Conservation (phyloP, 345 rosid species). For the Moricandia arvensis region DNA sequence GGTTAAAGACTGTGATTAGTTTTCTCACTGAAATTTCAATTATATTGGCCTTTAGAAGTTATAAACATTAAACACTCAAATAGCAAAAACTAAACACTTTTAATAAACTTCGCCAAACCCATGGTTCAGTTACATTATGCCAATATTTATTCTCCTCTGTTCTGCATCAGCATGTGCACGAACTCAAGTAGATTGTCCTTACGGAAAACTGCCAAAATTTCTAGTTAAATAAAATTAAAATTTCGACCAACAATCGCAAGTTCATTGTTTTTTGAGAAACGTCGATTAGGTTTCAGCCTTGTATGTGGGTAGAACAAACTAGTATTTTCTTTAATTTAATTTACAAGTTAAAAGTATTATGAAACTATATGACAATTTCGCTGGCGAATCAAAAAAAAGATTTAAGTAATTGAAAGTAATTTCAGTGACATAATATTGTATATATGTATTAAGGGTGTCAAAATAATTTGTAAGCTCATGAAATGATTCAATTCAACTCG, state of each 20-base stretch:
- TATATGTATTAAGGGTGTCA: not conserved
- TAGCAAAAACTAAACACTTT: not conserved
- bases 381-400: no score
- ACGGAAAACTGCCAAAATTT: not conserved
- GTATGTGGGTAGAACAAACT: not conserved
- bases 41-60: not conserved
- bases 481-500: not conserved
- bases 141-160: not conserved
- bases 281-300: not conserved
- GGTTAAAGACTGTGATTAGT: not conserved
- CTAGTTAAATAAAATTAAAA: not conserved
- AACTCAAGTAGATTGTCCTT: not conserved
- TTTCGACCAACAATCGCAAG: not conserved
- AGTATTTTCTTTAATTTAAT: not conserved
- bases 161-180: conserved; percentile 5
- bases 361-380: no score
- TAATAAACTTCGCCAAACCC: not conserved
- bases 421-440: not conserved
- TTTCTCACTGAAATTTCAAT: not conserved
- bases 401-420: not conserved
- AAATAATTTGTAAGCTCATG: not conserved
- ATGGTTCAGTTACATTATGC: not conserved
- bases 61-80: not conserved
- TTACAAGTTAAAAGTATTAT: not conserved
- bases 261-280: not conserved